These are phyloP conservation scores for Heliocybe sulcata DNA, from an alignment of 1,284 basidiomycete genomes.

Conservation along the genomic window DNA sequence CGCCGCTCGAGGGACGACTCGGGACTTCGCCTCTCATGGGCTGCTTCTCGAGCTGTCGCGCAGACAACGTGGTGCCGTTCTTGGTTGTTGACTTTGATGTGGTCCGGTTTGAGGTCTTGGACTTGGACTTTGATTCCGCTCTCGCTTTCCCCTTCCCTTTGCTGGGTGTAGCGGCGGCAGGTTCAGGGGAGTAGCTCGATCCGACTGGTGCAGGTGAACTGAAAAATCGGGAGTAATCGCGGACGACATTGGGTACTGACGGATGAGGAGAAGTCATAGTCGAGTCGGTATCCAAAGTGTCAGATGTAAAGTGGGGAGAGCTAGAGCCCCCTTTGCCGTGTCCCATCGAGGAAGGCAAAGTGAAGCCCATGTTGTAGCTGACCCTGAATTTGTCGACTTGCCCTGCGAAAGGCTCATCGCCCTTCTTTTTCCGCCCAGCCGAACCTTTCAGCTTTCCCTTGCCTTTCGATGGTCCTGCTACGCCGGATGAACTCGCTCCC, in stretches of 20 bases:
- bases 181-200: too few relatives aligned
- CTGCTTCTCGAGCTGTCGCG: too few relatives aligned
- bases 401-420: not conserved
- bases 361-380: constrained; percentile 25
- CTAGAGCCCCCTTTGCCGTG: constrained; percentile 7
- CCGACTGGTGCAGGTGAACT: not conserved
- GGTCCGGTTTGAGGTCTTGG: not conserved
- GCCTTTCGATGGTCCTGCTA: not conserved
- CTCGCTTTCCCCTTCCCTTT: not conserved
- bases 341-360: constrained; percentile 5
- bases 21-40: too few relatives aligned
- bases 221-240: not conserved
- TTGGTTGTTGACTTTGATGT: not conserved
- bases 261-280: not conserved
- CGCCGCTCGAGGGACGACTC: too few relatives aligned
- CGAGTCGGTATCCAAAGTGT: not conserved
- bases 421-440: not conserved
- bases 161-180: constrained; percentile 5
- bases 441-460: not conserved
- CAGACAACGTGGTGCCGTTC: not conserved
- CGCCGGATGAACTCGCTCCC: not conserved
- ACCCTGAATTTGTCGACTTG: not conserved
- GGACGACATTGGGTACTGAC: not conserved
- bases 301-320: not conserved
- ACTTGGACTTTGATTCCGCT: constrained; percentile 4